Conservation (phyloP, 306 rosid genomes). For the Acacia crassicarpa region DNA sequence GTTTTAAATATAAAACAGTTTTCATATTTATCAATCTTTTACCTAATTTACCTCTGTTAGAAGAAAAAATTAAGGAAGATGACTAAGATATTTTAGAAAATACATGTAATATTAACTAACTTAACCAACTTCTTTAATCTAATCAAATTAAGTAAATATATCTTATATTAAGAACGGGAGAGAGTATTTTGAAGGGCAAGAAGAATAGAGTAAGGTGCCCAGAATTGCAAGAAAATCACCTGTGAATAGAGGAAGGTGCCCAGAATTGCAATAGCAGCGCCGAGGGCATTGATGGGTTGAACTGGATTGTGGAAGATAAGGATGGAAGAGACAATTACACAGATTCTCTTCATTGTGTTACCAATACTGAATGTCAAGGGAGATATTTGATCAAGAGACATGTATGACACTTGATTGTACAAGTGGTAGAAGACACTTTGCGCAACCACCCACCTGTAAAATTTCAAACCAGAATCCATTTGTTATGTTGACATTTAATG, state of each 20-base stretch:
- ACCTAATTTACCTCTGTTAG: too few species aligned
- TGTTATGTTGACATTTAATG: background rate
- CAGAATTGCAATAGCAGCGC: slow-evolving; percentile 79
- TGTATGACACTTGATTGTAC: slow-evolving; percentile 86
- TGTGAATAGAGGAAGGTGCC: slow-evolving; percentile 91
- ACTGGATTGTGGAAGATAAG: slow-evolving; percentile 73
- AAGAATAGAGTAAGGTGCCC: slow-evolving; percentile 66
- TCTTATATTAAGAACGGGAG: too few species aligned
- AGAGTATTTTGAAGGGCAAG: background rate
- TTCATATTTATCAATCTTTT: too few species aligned
- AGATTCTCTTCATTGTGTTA: slow-evolving; percentile 87
- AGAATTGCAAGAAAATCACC: slow-evolving; percentile 67
- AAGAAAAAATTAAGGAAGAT: too few species aligned
- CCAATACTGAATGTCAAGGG: slow-evolving; percentile 88
- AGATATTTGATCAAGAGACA: slow-evolving; percentile 87
- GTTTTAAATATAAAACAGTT: too few species aligned
- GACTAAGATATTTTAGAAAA: too few species aligned
- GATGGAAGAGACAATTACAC: slow-evolving; percentile 77
- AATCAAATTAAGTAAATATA: too few species aligned
- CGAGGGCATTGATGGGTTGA: slow-evolving; percentile 70
- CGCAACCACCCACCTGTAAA: slow-evolving; percentile 77
- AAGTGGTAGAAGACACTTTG: slow-evolving; percentile 88
- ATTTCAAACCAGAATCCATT: slow-evolving; percentile 15
- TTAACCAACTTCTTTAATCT: too few species aligned
- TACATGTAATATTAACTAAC: too few species aligned